These are phyloP conservation scores for Hanseniaspora taiwanica DNA, from an alignment of 805 yeast genomes.

Conservation along the genomic window DNA sequence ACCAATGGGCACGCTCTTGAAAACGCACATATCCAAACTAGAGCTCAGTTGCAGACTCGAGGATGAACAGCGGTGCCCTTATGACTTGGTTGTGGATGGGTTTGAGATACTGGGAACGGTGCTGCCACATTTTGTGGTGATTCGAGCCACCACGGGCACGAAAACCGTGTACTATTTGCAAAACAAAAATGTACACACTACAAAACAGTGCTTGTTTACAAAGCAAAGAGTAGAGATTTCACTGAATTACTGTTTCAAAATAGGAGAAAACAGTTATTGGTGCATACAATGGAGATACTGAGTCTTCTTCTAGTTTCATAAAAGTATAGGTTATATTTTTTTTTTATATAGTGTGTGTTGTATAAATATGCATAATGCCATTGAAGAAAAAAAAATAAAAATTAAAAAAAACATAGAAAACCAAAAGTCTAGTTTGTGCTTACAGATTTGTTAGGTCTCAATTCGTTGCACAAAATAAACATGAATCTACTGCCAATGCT, in stretches of 20 bases:
- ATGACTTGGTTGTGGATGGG: not conserved
- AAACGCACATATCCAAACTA: too few relatives aligned
- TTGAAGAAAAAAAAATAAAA: not conserved
- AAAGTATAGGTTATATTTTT: too few relatives aligned
- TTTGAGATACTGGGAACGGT: too few relatives aligned
- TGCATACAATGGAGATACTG: not conserved
- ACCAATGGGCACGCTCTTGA: too few relatives aligned
- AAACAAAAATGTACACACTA: not conserved
- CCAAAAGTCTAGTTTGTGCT: conserved; percentile 12
- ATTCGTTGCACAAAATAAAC: conserved; percentile 20
- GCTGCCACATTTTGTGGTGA: not conserved
- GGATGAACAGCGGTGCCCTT: not conserved
- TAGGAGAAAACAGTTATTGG: not conserved
- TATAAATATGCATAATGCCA: not conserved
- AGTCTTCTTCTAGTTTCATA: not conserved
- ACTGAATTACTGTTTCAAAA: not conserved
- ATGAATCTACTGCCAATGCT: conserved; percentile 23
- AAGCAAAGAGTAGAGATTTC: not conserved
- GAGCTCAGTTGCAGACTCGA: not conserved
- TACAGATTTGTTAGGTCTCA: conserved; percentile 11
- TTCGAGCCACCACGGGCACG: not conserved
- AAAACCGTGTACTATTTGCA: not conserved
- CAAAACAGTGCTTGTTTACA: too few relatives aligned
- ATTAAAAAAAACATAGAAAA: too few relatives aligned
- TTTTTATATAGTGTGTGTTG: not conserved